phyloP scores from a whole-genome alignment of 2,329 filamentous ascomycete species.

The Aspergillus aculeatus region DNA sequence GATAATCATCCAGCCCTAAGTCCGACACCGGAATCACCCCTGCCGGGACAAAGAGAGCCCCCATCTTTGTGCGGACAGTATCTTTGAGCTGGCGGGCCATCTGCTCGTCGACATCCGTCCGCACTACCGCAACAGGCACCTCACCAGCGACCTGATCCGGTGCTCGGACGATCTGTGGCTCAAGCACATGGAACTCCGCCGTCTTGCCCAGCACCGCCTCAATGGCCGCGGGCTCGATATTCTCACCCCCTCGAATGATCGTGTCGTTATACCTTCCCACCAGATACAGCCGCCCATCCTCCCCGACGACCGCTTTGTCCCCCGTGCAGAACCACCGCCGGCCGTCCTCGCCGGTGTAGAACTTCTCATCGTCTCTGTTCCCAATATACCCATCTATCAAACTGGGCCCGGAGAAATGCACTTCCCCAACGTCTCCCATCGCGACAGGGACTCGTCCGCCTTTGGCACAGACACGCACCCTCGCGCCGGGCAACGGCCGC shows the following conservation, averaged over 20 bases:
- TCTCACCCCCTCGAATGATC: conserved; percentile 21
- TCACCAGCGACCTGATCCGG: not conserved
- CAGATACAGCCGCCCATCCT: conserved; percentile 16
- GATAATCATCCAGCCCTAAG: not conserved
- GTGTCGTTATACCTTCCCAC: conserved; percentile 20
- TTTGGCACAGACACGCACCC: not conserved
- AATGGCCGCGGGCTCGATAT: conserved; percentile 18
- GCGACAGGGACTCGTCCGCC: not conserved
- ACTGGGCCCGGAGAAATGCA: not conserved
- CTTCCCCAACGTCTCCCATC: not conserved
- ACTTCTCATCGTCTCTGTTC: conserved; percentile 5
- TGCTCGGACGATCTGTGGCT: conserved; percentile 13
- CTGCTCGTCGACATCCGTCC: not conserved
- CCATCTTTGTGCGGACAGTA: conserved; percentile 10
- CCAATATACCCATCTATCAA: conserved; percentile 11
- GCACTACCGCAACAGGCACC: not conserved
- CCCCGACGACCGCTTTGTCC: conserved; percentile 17
- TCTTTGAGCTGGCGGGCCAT: conserved; percentile 7
- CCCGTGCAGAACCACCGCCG: conserved; percentile 17
- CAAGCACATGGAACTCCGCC: conserved; percentile 8
- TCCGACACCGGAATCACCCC: conserved; percentile 11
- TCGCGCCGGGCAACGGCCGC: not conserved
- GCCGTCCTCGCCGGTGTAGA: conserved; percentile 16
- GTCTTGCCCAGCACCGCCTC: conserved; percentile 13
- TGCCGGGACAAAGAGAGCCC: conserved; percentile 13